Base-by-base conservation (phyloP, 176 grass and related monocot species). In the Juncus inflexus region DNA sequence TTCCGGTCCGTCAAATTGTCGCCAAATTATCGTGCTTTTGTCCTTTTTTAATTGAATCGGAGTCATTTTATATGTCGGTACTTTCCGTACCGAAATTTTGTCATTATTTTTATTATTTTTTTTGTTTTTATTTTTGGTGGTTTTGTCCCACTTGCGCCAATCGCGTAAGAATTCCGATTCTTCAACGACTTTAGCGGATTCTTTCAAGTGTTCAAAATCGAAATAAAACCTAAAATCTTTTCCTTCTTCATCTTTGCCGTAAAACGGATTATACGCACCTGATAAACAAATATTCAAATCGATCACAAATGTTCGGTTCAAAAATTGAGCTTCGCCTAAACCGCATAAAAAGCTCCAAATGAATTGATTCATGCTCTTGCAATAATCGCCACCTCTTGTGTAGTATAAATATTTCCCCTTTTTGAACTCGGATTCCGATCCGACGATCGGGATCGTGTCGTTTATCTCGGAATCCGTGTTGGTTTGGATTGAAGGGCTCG, bases 321-420 rank as follows among this genome's bases (percentile, higher is more conserved):
- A 72, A 78, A 85, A 90, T 75, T 96, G 89, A 63, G 91, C 91
- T 9, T 96, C 91, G 5, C 91, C 91, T 3, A 96, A 84, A 13
- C 84, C 91, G 7, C 91, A 96, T 5, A 96, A 61, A 79, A 96
- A 89, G 77, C 91, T 88, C 87, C 87, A 91, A 2, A 96, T 74
- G 71, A 78, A 96, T 59, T 96, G 92, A 74, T 96, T 91, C 87
- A 91, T 96, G 64, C 92, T 84, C 70, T 96, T 91, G 92, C 87
- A 96, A n/a, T 91, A 79, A 74, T 91, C 92, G 0, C 92, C 87
- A 0, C 92, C 87, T 15, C 92, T 75, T 50, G 83, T 83, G 80
- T 96, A 96, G 80, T 96, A 96, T 14, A 96, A 62, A 52, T 96
- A 96, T 56, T 65, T 91, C 0, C 82, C 74, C 53, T 42, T 83